Conservation (phyloP, 805 yeast genomes). For the Saccharomycopsis fibuligera region DNA sequence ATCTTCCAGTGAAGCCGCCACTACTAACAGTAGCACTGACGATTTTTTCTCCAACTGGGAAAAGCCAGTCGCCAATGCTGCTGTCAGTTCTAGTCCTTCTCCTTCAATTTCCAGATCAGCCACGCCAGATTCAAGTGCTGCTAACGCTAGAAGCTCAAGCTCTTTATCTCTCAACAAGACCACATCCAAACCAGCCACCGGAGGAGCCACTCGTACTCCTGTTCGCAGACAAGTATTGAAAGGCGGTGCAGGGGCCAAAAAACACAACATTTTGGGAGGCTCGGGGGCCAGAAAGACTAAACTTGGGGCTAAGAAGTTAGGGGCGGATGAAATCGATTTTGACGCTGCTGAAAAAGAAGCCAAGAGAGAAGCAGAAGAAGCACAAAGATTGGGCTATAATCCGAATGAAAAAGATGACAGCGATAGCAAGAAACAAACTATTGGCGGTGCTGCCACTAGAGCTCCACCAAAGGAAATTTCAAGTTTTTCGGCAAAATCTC, state of each 20-base stretch:
- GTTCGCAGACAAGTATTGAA: conserved; percentile 21
- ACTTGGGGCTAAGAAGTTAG: conserved; percentile 47
- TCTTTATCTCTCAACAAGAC: conserved; percentile 24
- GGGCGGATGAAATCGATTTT: conserved; percentile 48
- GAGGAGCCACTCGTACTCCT: too few species aligned
- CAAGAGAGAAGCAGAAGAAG: conserved; percentile 70
- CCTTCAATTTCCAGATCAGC: background rate
- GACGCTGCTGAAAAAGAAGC: conserved; percentile 75
- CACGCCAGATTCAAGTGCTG: conserved; percentile 21
- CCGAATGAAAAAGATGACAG: conserved; percentile 27
- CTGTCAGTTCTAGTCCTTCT: conserved; percentile 30
- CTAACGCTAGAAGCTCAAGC: conserved; percentile 30
- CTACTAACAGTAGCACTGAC: conserved; percentile 32
- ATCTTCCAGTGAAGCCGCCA: conserved; percentile 27
- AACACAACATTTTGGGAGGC: conserved; percentile 41
- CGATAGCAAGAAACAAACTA: background rate
- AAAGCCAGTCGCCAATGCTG: conserved; percentile 56
- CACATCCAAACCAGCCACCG: too few species aligned
- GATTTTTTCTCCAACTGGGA: conserved; percentile 93
- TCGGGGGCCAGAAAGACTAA: conserved; percentile 49
- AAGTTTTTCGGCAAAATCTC: conserved; percentile 20
- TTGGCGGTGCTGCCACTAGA: background rate
- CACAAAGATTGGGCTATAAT: conserved; percentile 37
- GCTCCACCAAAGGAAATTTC: conserved; percentile 9
- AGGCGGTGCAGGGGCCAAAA: conserved; percentile 28